These are phyloP conservation scores for Forsythia suspensa DNA, from an alignment of 257 asterid genomes.

Conservation along the genomic window DNA sequence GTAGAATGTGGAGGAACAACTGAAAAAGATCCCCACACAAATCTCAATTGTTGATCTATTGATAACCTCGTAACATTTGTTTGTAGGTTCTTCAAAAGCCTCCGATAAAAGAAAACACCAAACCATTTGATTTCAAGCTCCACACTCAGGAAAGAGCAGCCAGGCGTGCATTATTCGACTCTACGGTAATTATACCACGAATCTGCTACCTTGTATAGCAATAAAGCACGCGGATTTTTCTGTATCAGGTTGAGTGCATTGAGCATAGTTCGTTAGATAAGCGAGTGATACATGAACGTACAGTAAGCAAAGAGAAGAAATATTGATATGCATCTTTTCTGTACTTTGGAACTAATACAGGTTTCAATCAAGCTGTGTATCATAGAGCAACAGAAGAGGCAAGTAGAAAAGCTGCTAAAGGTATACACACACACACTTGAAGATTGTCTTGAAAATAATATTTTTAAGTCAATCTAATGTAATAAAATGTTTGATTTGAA, in stretches of 20 bases:
- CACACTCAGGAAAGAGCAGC: constrained; percentile 79
- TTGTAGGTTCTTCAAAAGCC: constrained; percentile 37
- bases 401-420: constrained; percentile 63
- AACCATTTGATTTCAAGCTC: constrained; percentile 61
- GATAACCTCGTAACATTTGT: neutral
- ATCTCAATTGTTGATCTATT: too few relatives aligned
- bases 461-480: neutral
- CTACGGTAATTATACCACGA: constrained; percentile 44
- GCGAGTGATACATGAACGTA: neutral
- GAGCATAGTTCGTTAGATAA: neutral
- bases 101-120: constrained; percentile 59
- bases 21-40: too few relatives aligned
- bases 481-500: neutral
- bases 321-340: neutral
- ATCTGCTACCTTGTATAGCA: neutral
- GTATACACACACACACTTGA: constrained; percentile 23
- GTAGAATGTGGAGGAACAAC: neutral
- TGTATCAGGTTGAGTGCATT: neutral
- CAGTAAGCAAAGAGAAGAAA: neutral
- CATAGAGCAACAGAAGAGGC: constrained; percentile 63
- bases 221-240: neutral
- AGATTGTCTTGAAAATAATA: neutral
- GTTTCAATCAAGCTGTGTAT: constrained; percentile 57
- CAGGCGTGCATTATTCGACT: constrained; percentile 63
- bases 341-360: constrained; percentile 24